Evolutionary conservation across 2,329 filamentous ascomycete species (phyloP).

Genomic region (Sporothrix mexicana): DNA sequence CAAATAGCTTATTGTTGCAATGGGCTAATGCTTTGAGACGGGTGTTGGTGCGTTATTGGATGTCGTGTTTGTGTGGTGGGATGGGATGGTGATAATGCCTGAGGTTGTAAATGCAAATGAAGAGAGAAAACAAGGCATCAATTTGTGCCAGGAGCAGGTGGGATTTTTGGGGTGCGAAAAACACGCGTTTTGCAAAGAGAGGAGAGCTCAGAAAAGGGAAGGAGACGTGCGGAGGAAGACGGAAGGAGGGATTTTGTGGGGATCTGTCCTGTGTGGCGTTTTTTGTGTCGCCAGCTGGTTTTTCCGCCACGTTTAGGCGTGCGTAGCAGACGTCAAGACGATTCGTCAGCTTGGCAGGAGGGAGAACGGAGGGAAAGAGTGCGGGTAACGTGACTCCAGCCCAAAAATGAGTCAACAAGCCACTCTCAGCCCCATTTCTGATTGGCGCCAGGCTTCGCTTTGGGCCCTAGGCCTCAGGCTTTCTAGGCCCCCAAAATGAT

Average conservation of each 20-base stretch:
- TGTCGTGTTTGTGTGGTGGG: slow-evolving; percentile 24
- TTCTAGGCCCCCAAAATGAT: slow-evolving; percentile 15
- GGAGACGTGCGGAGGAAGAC: background rate
- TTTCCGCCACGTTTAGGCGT: slow-evolving; percentile 15
- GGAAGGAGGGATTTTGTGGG: slow-evolving; percentile 14
- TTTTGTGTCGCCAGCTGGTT: background rate
- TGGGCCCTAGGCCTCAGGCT: slow-evolving; percentile 6
- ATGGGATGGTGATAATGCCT: slow-evolving; percentile 29
- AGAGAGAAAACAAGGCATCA: slow-evolving; percentile 27
- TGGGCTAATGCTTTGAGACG: slow-evolving; percentile 7
- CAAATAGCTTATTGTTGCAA: background rate
- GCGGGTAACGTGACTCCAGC: slow-evolving; percentile 12
- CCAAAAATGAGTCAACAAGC: slow-evolving; percentile 23
- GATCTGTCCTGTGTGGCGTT: background rate
- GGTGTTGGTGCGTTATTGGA: slow-evolving; percentile 15
- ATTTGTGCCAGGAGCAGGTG: background rate
- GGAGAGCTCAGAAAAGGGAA: no score
- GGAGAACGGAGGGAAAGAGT: background rate
- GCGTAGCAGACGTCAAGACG: background rate
- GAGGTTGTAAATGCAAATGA: slow-evolving; percentile 33
- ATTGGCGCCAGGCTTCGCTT: slow-evolving; percentile 11
- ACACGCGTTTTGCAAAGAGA: background rate
- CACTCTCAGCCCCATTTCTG: slow-evolving; percentile 9
- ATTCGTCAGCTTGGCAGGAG: slow-evolving; percentile 23
- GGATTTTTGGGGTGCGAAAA: background rate